Conservation (phyloP, 306 rosid species). For the Casuarina equisetifolia region DNA sequence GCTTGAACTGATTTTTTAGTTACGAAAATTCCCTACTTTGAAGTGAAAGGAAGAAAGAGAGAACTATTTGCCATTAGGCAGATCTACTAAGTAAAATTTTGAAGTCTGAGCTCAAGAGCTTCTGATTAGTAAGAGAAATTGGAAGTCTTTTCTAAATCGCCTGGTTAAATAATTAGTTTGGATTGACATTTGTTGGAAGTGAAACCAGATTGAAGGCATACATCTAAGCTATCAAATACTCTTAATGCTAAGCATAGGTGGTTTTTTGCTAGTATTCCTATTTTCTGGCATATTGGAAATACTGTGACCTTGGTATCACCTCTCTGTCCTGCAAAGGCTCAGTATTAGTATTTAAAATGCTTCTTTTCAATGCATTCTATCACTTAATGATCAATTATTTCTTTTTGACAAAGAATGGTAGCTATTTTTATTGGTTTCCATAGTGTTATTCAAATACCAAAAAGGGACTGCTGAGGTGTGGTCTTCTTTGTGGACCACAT, state of each 20-base stretch:
- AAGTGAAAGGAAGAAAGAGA: constrained; percentile 5
- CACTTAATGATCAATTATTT: neutral
- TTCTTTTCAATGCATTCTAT: neutral
- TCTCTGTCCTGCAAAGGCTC: neutral
- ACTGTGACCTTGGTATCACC: neutral
- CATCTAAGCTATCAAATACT: neutral
- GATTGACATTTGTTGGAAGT: neutral
- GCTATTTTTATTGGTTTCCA: neutral
- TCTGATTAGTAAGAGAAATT: neutral
- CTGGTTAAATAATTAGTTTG: neutral
- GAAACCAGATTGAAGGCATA: neutral
- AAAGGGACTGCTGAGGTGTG: neutral
- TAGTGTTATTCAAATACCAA: neutral
- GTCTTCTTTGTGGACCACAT: neutral
- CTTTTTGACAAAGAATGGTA: neutral
- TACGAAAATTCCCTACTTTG: constrained; percentile 1
- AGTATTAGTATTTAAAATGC: neutral
- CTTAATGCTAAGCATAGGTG: neutral
- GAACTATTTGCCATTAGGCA: neutral
- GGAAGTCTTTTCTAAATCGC: neutral
- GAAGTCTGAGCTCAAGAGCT: neutral
- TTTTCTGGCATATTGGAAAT: neutral
- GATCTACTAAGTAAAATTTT: neutral
- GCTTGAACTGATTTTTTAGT: constrained; percentile 4
- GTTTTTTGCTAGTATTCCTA: neutral